phyloP scores from a whole-genome alignment of 768 basidiomycete genomes.

The Boletus rufocinnamomeus region DNA sequence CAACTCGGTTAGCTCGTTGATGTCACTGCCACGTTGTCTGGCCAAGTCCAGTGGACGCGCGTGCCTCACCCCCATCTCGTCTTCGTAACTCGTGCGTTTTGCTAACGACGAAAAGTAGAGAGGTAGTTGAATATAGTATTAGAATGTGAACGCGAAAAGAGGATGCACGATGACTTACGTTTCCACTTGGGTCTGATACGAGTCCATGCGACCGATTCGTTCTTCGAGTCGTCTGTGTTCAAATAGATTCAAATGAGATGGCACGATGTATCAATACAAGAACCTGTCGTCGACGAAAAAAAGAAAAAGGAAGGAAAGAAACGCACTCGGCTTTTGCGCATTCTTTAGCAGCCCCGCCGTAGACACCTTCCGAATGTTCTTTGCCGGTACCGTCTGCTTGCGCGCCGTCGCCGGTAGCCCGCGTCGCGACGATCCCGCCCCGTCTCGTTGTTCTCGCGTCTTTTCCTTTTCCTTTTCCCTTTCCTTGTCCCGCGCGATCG shows the following conservation, averaged over 20 bases:
- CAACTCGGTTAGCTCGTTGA: conserved; percentile 27
- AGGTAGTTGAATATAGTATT: not conserved
- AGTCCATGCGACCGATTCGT: conserved; percentile 20
- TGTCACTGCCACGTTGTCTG: conserved; percentile 3
- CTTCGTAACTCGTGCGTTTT: conserved; percentile 12
- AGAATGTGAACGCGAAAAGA: not conserved
- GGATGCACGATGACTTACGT: conserved; percentile 9
- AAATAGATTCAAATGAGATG: not conserved
- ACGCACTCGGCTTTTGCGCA: conserved; percentile 28
- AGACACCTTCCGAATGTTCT: conserved; percentile 13
- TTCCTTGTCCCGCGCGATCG: conserved; percentile 7
- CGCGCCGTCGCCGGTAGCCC: not conserved
- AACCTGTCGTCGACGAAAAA: not conserved
- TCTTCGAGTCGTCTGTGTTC: conserved; percentile 2
- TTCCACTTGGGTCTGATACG: conserved; percentile 17
- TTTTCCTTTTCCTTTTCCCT: not conserved
- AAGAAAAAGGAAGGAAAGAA: not conserved
- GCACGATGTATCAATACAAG: not conserved
- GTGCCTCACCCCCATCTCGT: conserved; percentile 1
- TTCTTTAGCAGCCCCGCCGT: conserved; percentile 13
- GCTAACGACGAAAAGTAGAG: conserved; percentile 7
- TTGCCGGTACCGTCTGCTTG: conserved; percentile 13
- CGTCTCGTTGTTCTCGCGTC: not conserved
- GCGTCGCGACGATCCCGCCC: not conserved
- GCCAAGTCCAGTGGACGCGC: conserved; percentile 17